phyloP scores from a whole-genome alignment of 106 monocot genomes.

The Posidonia australis region DNA sequence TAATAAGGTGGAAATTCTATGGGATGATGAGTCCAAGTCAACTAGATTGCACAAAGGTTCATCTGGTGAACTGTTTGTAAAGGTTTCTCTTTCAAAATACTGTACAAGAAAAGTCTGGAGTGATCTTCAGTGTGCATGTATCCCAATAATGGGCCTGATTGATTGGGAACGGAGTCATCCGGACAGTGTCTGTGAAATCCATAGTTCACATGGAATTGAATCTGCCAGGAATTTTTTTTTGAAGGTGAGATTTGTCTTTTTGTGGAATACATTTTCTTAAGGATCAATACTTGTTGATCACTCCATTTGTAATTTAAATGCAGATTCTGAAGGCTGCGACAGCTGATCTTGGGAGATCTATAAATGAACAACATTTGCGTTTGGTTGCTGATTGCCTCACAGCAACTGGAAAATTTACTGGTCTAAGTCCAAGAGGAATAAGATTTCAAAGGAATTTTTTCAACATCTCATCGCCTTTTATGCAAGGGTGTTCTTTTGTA shows the following conservation, averaged over 20 bases:
- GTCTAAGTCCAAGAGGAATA: constrained; percentile 51
- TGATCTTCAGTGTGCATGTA: constrained; percentile 51
- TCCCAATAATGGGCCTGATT: constrained; percentile 82
- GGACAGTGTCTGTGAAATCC: constrained; percentile 28
- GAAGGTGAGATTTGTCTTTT: constrained; percentile 25
- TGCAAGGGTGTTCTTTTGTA: constrained; percentile 68
- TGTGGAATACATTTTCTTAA: background rate
- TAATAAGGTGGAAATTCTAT: constrained; percentile 66
- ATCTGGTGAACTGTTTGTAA: constrained; percentile 50
- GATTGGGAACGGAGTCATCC: constrained; percentile 83
- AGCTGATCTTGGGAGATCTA: constrained; percentile 46
- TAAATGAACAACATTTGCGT: constrained; percentile 52
- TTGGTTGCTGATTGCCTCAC: constrained; percentile 62
- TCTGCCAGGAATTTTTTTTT: constrained; percentile 62
- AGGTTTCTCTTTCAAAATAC: constrained; percentile 40
- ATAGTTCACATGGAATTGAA: constrained; percentile 42
- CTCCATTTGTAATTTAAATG: constrained; percentile 2
- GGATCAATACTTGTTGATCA: background rate
- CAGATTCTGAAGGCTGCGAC: constrained; percentile 60
- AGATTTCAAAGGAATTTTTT: constrained; percentile 34
- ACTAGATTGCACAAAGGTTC: background rate
- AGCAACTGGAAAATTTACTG: constrained; percentile 66
- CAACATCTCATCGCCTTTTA: constrained; percentile 48
- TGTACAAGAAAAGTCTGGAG: constrained; percentile 52
- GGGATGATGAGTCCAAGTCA: constrained; percentile 26